Base-by-base conservation (phyloP, 2,329 filamentous ascomycete genomes). In the Trichoderma endophyticum region DNA sequence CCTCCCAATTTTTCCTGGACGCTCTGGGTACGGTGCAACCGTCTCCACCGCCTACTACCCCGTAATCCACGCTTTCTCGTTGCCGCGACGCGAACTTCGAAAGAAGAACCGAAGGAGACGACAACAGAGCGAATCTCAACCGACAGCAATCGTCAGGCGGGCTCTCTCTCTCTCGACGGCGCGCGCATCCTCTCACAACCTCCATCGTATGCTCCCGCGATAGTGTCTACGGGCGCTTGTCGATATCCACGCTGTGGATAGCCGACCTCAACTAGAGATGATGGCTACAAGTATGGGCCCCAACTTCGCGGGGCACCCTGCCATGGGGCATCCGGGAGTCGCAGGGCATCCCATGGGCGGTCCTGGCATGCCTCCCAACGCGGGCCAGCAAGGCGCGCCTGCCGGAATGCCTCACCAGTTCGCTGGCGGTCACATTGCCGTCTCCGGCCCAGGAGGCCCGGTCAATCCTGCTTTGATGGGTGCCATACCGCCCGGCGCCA, bases 381-480 rank as follows among this genome's bases (percentile, higher is more conserved):
- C 89, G 68, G 91, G 88, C 76, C 91, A 92, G 79, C 90, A 89
- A 75, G 91, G 92, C 81, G 86, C 85, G 68, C 91, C 91, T 75
- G 89, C 88, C 32, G 87, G 86, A 51, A 90, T 92, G 80, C 88
- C 88, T 76, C 92, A 92, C 80, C 91, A 93, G 81, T 86, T 90
- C 76, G 83, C 82, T 43, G 83, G 88, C 82, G 80, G 77, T 56
- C 91, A 92, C 76, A 92, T 93, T 84, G 90, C 88, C 73, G 92
- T 92, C 32, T 92, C 92, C 72, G 91, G 89, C 43, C 91, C 92
- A 24, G 90, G 89, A 75, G 89, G 88, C 73, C 91, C 93, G 79
- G 90, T 93, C 75, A 93, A 90, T 79, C 91, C 92, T 77, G 88
- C 90, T 71, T 88, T 94, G 86, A 93, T 95, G 91, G 88, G 84